phyloP scores from a whole-genome alignment of 345 rosid species.

The Dipteronia dyeriana region DNA sequence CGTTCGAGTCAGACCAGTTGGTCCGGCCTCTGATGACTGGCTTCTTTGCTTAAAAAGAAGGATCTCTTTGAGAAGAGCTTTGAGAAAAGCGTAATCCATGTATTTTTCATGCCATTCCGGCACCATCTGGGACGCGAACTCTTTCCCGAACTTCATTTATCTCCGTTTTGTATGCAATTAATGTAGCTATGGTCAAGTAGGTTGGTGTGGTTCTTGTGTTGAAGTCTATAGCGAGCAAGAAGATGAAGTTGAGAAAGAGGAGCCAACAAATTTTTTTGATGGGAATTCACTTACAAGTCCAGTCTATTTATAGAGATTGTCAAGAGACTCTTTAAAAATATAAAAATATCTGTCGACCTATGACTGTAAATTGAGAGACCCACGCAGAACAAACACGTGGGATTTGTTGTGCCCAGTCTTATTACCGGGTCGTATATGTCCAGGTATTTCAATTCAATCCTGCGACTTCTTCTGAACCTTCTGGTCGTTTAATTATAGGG shows the following conservation, averaged over 20 bases:
- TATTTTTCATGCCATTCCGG: slow-evolving; percentile 80
- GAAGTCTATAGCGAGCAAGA: not conserved
- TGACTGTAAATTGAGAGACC: too few relatives aligned
- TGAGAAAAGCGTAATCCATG: slow-evolving; percentile 58
- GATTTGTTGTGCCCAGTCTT: not conserved
- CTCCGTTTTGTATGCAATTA: not conserved
- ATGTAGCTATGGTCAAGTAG: not conserved
- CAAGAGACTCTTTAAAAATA: not conserved
- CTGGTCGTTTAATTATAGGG: not conserved
- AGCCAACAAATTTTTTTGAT: not conserved
- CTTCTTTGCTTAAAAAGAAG: slow-evolving; percentile 39
- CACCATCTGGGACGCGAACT: slow-evolving; percentile 63
- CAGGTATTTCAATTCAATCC: too few relatives aligned
- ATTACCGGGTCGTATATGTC: too few relatives aligned
- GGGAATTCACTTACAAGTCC: not conserved
- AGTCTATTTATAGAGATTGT: not conserved
- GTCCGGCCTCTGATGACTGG: not conserved
- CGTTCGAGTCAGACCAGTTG: too few relatives aligned
- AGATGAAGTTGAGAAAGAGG: too few relatives aligned
- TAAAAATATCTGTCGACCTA: not conserved
- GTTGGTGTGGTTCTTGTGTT: not conserved
- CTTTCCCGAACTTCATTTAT: slow-evolving; percentile 78
- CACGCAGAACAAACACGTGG: not conserved
- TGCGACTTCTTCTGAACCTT: too few relatives aligned
- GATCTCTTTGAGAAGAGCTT: slow-evolving; percentile 56